Evolutionary conservation across 345 rosid species (phyloP).

Genomic region (Eucalyptus cladocalyx): DNA sequence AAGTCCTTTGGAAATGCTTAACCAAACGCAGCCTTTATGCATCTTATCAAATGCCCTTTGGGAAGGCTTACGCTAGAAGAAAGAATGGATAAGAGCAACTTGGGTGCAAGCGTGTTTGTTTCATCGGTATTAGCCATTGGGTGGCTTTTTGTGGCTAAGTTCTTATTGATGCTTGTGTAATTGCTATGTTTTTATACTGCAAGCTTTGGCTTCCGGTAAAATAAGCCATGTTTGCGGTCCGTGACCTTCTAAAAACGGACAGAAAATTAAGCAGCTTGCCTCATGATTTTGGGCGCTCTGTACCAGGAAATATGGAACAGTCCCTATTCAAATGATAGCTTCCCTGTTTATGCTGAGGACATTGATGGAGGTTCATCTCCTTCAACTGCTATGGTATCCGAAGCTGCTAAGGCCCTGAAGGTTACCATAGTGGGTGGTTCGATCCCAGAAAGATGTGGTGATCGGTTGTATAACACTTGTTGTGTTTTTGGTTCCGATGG

Average conservation of each 20-base stretch:
- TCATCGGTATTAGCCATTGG: neutral
- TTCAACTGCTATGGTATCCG: conserved; percentile 76
- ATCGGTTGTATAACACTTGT: conserved; percentile 71
- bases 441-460: conserved; percentile 60
- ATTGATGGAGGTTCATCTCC: conserved; percentile 75
- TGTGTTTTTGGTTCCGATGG: conserved; percentile 77
- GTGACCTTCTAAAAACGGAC: neutral
- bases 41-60: neutral
- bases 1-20: no score
- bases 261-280: neutral
- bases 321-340: conserved; percentile 83
- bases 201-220: neutral
- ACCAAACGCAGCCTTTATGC: no score
- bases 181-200: neutral
- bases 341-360: conserved; percentile 82
- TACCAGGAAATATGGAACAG: conserved; percentile 91
- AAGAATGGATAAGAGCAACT: neutral
- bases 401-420: conserved; percentile 45
- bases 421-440: conserved; percentile 92
- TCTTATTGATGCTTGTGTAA: neutral
- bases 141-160: neutral
- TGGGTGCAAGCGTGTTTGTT: accelerated
- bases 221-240: neutral
- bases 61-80: neutral
- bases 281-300: neutral